Base-by-base conservation (phyloP, 176 grass and related monocot genomes). In the Paspalum notatum region DNA sequence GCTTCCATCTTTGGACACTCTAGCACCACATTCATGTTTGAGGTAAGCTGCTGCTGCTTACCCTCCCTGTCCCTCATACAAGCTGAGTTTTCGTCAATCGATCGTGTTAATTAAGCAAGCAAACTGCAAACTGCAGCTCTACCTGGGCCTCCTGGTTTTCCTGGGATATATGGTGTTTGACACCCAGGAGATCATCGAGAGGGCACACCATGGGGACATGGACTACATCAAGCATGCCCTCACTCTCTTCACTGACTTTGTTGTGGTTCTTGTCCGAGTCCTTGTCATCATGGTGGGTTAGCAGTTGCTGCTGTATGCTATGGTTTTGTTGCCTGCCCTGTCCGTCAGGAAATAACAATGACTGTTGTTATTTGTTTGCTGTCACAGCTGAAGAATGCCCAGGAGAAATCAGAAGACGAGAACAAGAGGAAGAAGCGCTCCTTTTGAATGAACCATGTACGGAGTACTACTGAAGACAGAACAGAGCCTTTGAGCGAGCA, bases 111-210 rank as follows among this genome's bases (percentile, higher is more conserved):
- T 32, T 32, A 32, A 32, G 32, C 32, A 32, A 14, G 48, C 48
- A 3, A 57, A 5, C 5, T 7, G 41, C 51, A 8, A 18, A 8
- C 15, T 80, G 45, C 92, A 94, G 92, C 76, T 94, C 26, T 94
- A 94, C 69, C 87, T 89, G 55, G 92, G 92, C 61, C 69, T 94
- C 53, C 57, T 94, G 80, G 32, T 91, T 45, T 94, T 94, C 51
- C 78, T 94, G 14, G 92, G 86, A 25, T 91, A 94, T 67, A 87
- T 91, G 68, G 85, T 94, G 51, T 82, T 85, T 70, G 92, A 94
- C 80, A 94, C 92, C 18, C 92, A 94, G 81, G 89, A 94, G 85
- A 94, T 91, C 27, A 91, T 91, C 17, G 92, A 91, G 72, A 91
- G 80, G 66, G 89, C 89, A 0, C 86, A 91, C 54, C 17, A 37